These are phyloP conservation scores for Choanephora cucurbitarum DNA, from an alignment of 371 early-diverging fungal genomes.

Conservation along the genomic window DNA sequence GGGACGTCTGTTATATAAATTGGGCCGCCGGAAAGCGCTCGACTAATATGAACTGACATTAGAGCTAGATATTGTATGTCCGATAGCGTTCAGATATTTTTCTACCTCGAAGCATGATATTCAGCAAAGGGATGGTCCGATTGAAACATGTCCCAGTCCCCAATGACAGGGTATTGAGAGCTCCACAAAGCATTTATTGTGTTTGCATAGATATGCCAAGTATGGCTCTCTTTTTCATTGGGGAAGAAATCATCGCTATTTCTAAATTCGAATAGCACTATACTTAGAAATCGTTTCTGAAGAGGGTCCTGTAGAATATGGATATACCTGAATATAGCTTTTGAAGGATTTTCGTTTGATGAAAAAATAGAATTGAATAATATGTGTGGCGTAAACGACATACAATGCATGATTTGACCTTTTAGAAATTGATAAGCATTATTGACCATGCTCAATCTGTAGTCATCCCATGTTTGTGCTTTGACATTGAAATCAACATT, in stretches of 20 bases:
- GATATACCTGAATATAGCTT: slow-evolving; percentile 6
- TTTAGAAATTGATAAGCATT: slow-evolving; percentile 9
- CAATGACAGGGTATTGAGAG: slow-evolving; percentile 11
- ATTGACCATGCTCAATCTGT: slow-evolving; percentile 30
- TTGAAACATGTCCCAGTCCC: slow-evolving; percentile 63
- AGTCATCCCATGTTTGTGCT: slow-evolving; percentile 19
- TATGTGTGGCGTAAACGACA: slow-evolving; percentile 40
- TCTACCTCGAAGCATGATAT: slow-evolving; percentile 44
- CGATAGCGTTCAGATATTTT: too few relatives aligned
- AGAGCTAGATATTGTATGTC: too few relatives aligned
- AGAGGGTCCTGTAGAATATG: too few relatives aligned
- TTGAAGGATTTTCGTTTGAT: background rate
- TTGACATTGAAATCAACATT: background rate
- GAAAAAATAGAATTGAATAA: slow-evolving; percentile 21
- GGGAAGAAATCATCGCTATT: slow-evolving; percentile 56
- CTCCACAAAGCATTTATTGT: slow-evolving; percentile 39
- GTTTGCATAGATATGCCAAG: slow-evolving; percentile 55
- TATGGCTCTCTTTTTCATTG: slow-evolving; percentile 37
- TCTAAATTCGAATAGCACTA: slow-evolving; percentile 15
- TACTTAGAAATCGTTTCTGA: background rate
- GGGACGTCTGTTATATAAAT: slow-evolving; percentile 47
- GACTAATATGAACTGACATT: slow-evolving; percentile 18
- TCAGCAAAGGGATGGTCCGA: slow-evolving; percentile 42
- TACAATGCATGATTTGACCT: slow-evolving; percentile 40
- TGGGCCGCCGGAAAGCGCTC: slow-evolving; percentile 50